Conservation (phyloP, 495 filamentous ascomycete species). For the Tuber aestivum region DNA sequence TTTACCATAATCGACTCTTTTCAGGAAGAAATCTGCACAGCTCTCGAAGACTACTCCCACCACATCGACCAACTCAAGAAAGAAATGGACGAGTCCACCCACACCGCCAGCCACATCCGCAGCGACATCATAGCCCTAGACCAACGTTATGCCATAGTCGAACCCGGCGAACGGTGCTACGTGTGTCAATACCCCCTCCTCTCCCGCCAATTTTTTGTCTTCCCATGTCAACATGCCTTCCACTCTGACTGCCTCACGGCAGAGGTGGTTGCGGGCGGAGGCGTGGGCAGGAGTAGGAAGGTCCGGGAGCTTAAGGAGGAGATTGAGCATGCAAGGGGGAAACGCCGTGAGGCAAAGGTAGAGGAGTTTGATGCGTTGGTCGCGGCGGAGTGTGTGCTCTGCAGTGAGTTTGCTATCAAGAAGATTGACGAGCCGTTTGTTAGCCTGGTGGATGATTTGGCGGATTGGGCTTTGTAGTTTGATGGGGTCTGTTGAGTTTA, state of each 20-base stretch:
- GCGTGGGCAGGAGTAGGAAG: conserved; percentile 65
- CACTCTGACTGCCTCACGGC: conserved; percentile 86
- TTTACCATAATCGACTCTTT: conserved; percentile 99
- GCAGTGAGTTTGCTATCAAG: conserved; percentile 89
- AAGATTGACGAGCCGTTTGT: conserved; percentile 90
- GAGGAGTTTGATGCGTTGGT: conserved; percentile 83
- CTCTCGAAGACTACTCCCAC: conserved; percentile 82
- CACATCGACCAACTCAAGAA: conserved; percentile 83
- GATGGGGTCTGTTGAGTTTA: not conserved
- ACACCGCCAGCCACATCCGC: conserved; percentile 82
- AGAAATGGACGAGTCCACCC: conserved; percentile 90
- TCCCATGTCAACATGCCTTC: conserved; percentile 96
- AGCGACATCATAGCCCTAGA: conserved; percentile 77
- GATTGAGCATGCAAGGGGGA: conserved; percentile 60
- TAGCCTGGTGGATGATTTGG: conserved; percentile 57
- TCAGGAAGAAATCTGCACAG: conserved; percentile 93
- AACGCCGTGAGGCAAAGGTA: conserved; percentile 68
- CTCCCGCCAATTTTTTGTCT: conserved; percentile 90
- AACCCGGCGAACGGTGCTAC: conserved; percentile 90
- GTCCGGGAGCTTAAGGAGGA: conserved; percentile 79
- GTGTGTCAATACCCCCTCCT: conserved; percentile 78
- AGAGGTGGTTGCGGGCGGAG: conserved; percentile 69
- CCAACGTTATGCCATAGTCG: conserved; percentile 87
- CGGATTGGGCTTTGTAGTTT: conserved; percentile 69
- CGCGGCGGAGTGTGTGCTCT: conserved; percentile 76